phyloP scores from a whole-genome alignment of 2,329 filamentous ascomycete genomes.

The Drechslera avenae region DNA sequence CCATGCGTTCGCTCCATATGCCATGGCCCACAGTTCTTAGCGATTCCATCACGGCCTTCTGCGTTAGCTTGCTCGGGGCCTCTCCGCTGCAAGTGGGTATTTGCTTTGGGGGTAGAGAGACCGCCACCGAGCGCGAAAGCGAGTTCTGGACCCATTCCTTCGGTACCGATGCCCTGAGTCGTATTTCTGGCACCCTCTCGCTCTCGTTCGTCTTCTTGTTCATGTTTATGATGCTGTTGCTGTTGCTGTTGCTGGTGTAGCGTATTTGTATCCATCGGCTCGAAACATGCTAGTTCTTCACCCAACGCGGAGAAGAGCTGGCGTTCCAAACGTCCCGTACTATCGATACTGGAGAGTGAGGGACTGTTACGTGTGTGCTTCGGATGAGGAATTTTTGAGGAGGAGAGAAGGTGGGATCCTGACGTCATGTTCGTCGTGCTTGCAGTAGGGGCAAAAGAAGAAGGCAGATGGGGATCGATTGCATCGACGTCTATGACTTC shows the following conservation, averaged over 20 bases:
- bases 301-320: conserved; percentile 40
- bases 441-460: too few relatives aligned
- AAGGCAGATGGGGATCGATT: conserved; percentile 17
- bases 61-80: not conserved
- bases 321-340: conserved; percentile 34
- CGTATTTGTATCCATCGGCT: conserved; percentile 1
- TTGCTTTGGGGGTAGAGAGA: too few relatives aligned
- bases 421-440: not conserved
- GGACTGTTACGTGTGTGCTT: conserved; percentile 13
- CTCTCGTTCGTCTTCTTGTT: too few relatives aligned
- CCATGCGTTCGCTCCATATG: too few relatives aligned
- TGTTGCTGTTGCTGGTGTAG: too few relatives aligned
- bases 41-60: too few relatives aligned
- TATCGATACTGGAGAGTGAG: conserved; percentile 36
- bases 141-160: conserved; percentile 22
- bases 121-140: conserved; percentile 10
- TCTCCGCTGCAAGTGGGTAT: conserved; percentile 5
- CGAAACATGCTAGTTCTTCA: conserved; percentile 35
- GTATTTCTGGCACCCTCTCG: too few relatives aligned
- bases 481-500: conserved; percentile 33
- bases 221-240: too few relatives aligned
- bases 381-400: conserved; percentile 25
- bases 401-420: conserved; percentile 15
- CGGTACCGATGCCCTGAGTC: conserved; percentile 11
- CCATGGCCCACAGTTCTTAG: too few relatives aligned